A percentile compares a stretch with the other conserved stretches of the same genome.
These are phyloP conservation scores for Candida buenavistaensis DNA, from an alignment of 1,139 yeast species.

Conservation along the genomic window DNA sequence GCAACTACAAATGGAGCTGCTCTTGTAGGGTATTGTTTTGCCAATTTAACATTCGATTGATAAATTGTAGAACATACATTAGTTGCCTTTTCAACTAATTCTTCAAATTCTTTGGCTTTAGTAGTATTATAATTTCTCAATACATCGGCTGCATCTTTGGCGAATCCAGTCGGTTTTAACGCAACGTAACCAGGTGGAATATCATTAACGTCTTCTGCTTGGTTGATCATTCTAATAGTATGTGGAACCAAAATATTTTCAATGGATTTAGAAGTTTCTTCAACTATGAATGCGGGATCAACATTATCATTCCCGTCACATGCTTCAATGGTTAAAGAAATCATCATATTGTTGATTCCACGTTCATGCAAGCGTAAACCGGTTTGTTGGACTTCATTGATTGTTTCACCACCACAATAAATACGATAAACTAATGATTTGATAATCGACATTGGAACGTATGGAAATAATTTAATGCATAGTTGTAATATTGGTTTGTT, in stretches of 20 bases:
- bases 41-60: constrained; percentile 51
- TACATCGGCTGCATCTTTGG: constrained; percentile 74
- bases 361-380: constrained; percentile 66
- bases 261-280: constrained; percentile 67
- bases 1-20: constrained; percentile 81
- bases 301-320: constrained; percentile 72
- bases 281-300: constrained; percentile 63
- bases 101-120: constrained; percentile 49
- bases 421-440: constrained; percentile 75
- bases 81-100: constrained; percentile 65
- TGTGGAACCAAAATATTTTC: constrained; percentile 74
- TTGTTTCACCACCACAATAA: constrained; percentile 89
- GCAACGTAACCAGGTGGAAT: constrained; percentile 85
- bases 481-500: constrained; percentile 60
- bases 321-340: constrained; percentile 89
- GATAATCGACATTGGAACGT: constrained; percentile 69
- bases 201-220: constrained; percentile 53
- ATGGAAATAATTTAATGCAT: constrained; percentile 70
- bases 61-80: constrained; percentile 56
- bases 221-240: constrained; percentile 48
- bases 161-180: constrained; percentile 89
- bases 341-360: constrained; percentile 92
- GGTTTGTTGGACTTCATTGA: constrained; percentile 65
- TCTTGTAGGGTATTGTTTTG: constrained; percentile 60
- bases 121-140: constrained; percentile 57